phyloP scores from a whole-genome alignment of 2,329 filamentous ascomycete species.

The Cladosporium sp. region DNA sequence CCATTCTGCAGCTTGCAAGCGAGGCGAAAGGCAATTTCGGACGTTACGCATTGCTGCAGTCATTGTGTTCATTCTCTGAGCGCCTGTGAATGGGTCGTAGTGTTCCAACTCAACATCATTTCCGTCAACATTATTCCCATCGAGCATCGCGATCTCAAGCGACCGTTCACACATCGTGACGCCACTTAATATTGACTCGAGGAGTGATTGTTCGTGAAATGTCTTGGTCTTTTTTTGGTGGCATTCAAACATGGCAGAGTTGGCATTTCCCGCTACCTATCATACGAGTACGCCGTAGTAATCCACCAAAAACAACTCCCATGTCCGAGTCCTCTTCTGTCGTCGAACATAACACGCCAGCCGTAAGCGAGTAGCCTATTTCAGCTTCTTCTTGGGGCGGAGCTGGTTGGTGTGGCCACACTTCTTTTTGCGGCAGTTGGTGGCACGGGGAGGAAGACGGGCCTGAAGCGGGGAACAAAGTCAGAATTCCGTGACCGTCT shows the following conservation, averaged over 20 bases:
- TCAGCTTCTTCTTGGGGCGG: conserved; percentile 99
- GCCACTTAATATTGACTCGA: too few relatives aligned
- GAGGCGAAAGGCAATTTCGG: too few relatives aligned
- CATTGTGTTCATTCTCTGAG: too few relatives aligned
- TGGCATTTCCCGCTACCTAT: conserved; percentile 14
- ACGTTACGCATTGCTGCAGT: too few relatives aligned
- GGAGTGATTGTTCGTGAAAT: too few relatives aligned
- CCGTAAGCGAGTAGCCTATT: conserved; percentile 60
- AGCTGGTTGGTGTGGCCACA: conserved; percentile 99
- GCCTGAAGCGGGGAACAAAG: conserved; percentile 39
- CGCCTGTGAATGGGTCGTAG: too few relatives aligned
- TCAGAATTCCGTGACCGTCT: conserved; percentile 9
- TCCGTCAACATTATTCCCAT: too few relatives aligned
- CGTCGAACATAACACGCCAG: conserved; percentile 16
- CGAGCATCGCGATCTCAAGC: too few relatives aligned
- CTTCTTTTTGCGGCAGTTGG: conserved; percentile 99
- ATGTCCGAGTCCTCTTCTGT: conserved; percentile 1
- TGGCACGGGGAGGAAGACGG: conserved; percentile 93
- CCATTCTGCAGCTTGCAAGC: too few relatives aligned
- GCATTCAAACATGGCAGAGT: conserved; percentile 14
- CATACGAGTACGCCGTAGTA: conserved; percentile 7
- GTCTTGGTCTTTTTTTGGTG: conserved; percentile 3
- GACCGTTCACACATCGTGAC: too few relatives aligned
- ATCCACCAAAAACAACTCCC: conserved; percentile 12
- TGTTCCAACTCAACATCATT: too few relatives aligned